Evolutionary conservation across 768 basidiomycete species (phyloP).

Genomic region (Porpolomopsis calyptriformis): DNA sequence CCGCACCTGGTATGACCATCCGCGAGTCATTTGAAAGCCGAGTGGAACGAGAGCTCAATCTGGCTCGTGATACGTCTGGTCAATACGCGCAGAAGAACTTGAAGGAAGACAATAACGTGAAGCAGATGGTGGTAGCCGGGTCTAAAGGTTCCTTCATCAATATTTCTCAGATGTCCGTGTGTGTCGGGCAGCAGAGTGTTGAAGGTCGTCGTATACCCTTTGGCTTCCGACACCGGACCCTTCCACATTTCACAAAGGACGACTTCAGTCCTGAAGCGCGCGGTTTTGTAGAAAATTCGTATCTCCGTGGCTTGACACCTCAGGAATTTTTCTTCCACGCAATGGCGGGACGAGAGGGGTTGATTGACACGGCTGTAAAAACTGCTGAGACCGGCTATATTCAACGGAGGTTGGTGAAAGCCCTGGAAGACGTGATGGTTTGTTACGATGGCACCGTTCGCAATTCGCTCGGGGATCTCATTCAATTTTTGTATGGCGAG

Average conservation of each 20-base stretch:
- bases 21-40: constrained; percentile 95
- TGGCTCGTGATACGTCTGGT: constrained; percentile 92
- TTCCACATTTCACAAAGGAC: constrained; percentile 97
- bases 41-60: constrained; percentile 84
- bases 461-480: constrained; percentile 91
- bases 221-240: constrained; percentile 91
- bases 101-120: constrained; percentile 99
- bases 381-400: constrained; percentile 99
- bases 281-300: constrained; percentile 98
- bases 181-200: constrained; percentile 96
- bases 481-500: constrained; percentile 96
- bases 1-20: constrained; percentile 96
- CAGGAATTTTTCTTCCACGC: constrained; percentile 99
- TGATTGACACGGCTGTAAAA: constrained; percentile 99
- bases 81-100: constrained; percentile 93
- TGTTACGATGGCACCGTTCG: constrained; percentile 97
- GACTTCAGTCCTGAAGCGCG: constrained; percentile 97
- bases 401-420: constrained; percentile 95
- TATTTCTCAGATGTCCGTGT: constrained; percentile 99
- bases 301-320: constrained; percentile 89
- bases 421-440: constrained; percentile 94
- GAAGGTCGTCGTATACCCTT: constrained; percentile 98
- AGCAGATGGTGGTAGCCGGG: constrained; percentile 99
- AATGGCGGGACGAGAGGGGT: constrained; percentile 98
- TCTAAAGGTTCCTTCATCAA: constrained; percentile 99